Evolutionary conservation across 139 green algal species (phyloP), one percentile per base, ranked within the genome.

Genomic region (Diplosphaera chodatii): DNA sequence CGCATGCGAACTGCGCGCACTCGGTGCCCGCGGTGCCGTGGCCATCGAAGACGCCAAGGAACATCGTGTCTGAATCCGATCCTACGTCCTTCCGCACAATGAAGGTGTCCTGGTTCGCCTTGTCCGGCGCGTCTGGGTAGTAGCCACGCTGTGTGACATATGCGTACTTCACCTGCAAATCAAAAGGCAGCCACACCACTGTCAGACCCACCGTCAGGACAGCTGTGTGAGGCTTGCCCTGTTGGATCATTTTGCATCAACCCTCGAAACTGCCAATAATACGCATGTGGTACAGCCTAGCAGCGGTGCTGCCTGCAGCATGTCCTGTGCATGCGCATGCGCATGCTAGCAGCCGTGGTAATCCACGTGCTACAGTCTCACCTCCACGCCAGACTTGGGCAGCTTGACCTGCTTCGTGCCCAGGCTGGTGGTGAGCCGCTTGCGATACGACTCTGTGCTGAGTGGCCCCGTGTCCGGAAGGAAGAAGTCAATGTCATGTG

Each of bases 31-130:
- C 77, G 30, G 89, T 82, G 1, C 91, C 91, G 59, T 96, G 90
- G 1, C 90, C 91, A 73, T 98, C 94, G 78, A 95, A 98, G 3
- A 78, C 66, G 28, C 78, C 82, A 29, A 88, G 80, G 41, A 90
- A 83, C 5, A 81, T 72, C 63, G 91, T 79, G 62, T 93, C 85
- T 4, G 85, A 40, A 40, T 88, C 80, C 1, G 84, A 84, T 0
- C 77, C 86, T 75, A 96, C 95, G 18, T 80, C 55, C 15, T 82
- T 80, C 18, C 84, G 68, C 3, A 89, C 81, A 62, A 78, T 90
- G 15, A 90, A 89, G 0, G 82, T 74, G 75, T 98, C 94, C 82
- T 99, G 94, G 75, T 97, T 98, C 16, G 83, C 67, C 70, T 98
- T 97, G 71, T 91, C 75, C 0, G 86, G 83, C 0, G 82, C 79